A percentile compares a stretch with the other conserved stretches of the same genome.
These are phyloP conservation scores for Trichocladium antarcticum DNA, from an alignment of 495 filamentous ascomycete species.

Conservation along the genomic window DNA sequence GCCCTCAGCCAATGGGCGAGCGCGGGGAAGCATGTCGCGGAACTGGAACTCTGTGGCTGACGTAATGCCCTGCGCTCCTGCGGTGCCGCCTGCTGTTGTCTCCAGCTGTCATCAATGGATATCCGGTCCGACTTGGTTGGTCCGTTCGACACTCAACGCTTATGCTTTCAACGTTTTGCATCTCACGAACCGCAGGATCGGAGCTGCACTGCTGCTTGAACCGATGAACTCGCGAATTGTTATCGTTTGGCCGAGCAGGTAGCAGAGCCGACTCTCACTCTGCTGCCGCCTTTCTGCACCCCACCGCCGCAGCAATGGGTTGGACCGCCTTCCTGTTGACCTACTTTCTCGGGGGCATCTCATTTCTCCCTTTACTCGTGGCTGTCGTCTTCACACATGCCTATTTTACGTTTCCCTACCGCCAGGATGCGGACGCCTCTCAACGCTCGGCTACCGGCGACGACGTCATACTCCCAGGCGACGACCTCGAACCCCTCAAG, in stretches of 20 bases:
- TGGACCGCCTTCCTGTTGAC: slow-evolving; percentile 58
- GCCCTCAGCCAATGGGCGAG: background rate
- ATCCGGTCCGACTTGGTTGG: background rate
- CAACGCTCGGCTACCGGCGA: slow-evolving; percentile 19
- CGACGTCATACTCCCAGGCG: slow-evolving; percentile 38
- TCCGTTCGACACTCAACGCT: background rate
- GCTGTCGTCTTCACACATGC: slow-evolving; percentile 53
- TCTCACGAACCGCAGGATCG: background rate
- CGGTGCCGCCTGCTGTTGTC: background rate
- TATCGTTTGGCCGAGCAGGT: slow-evolving; percentile 18
- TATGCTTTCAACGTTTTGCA: background rate
- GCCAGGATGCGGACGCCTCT: slow-evolving; percentile 24
- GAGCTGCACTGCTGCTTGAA: slow-evolving; percentile 3
- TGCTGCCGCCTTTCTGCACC: background rate
- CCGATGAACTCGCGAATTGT: slow-evolving; percentile 19
- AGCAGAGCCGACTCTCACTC: slow-evolving; percentile 14
- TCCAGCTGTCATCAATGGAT: background rate
- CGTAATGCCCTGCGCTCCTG: background rate
- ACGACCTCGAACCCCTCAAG: slow-evolving; percentile 38
- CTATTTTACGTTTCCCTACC: slow-evolving; percentile 54
- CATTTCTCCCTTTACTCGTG: slow-evolving; percentile 70
- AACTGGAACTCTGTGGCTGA: background rate
- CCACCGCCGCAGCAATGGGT: slow-evolving; percentile 46
- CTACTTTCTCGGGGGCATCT: slow-evolving; percentile 84
- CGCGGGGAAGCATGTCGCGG: slow-evolving; percentile 2